phyloP scores from a whole-genome alignment of 345 rosid genomes.

The Sonneratia alba region DNA sequence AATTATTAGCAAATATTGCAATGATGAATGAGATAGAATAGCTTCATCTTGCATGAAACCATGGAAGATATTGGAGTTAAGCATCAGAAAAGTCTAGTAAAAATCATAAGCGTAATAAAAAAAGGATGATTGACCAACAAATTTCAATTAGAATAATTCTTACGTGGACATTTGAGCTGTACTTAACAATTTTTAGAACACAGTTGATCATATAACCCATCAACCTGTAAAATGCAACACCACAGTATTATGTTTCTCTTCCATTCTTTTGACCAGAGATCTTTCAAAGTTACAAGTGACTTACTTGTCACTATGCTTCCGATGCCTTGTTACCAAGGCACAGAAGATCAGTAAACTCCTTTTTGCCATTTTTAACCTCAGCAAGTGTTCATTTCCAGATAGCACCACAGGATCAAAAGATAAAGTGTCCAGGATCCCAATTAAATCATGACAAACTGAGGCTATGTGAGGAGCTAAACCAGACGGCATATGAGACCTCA shows the following conservation, averaged over 20 bases:
- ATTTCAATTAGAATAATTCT: conserved; percentile 11
- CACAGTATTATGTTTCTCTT: background rate
- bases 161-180: conserved; percentile 50
- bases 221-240: conserved; percentile 36
- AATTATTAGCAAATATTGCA: background rate
- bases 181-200: conserved; percentile 46
- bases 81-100: background rate
- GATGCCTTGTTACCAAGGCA: conserved; percentile 63
- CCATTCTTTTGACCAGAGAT: background rate
- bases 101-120: background rate
- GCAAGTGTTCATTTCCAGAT: conserved; percentile 30
- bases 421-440: conserved; percentile 54
- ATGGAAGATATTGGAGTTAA: background rate
- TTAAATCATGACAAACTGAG: conserved; percentile 45
- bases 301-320: conserved; percentile 80
- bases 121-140: background rate
- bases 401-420: conserved; percentile 32
- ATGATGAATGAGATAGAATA: background rate
- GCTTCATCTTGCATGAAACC: background rate
- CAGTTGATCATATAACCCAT: conserved; percentile 61
- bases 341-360: conserved; percentile 70
- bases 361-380: conserved; percentile 64
- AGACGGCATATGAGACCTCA: conserved; percentile 76
- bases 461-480: conserved; percentile 49
- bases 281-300: background rate